phyloP scores from a whole-genome alignment of 2,329 filamentous ascomycete species.

The Fusarium beomiforme region DNA sequence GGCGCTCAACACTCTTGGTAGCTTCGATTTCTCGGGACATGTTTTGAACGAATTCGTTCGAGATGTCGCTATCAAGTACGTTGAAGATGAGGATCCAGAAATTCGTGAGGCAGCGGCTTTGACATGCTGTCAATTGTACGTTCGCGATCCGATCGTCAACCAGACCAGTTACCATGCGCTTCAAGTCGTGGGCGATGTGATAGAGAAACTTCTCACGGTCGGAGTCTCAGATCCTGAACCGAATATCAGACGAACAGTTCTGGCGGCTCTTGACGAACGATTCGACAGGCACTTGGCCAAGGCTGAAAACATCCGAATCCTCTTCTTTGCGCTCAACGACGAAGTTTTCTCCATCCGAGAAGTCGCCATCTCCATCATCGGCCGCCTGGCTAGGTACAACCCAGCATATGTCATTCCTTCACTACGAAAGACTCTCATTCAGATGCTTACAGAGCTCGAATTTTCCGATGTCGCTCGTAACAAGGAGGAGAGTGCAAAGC shows the following conservation, averaged over 20 bases:
- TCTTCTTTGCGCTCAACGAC: conserved; percentile 96
- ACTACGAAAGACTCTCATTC: conserved; percentile 91
- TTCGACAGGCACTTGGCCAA: conserved; percentile 98
- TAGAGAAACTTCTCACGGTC: conserved; percentile 94
- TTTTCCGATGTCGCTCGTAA: conserved; percentile 94
- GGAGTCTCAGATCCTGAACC: conserved; percentile 92
- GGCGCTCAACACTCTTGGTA: conserved; percentile 94
- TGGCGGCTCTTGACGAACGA: conserved; percentile 88
- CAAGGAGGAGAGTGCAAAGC: conserved; percentile 94
- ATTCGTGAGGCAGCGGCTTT: conserved; percentile 94
- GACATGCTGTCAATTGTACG: conserved; percentile 97
- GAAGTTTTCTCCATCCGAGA: conserved; percentile 93
- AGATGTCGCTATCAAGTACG: conserved; percentile 97
- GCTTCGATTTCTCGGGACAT: conserved; percentile 93
- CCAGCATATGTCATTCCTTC: conserved; percentile 98
- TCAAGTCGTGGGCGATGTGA: conserved; percentile 96
- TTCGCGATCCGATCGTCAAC: conserved; percentile 96
- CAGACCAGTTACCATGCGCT: conserved; percentile 97
- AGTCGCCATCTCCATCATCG: conserved; percentile 95
- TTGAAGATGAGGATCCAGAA: conserved; percentile 93
- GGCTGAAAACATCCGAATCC: conserved; percentile 96
- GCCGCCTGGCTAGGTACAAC: conserved; percentile 88
- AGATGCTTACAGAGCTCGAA: conserved; percentile 94
- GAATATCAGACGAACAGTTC: conserved; percentile 87
- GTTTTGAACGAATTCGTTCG: conserved; percentile 98